Conservation (phyloP, 805 yeast species). For the Nakazawaea laoshanensis region DNA sequence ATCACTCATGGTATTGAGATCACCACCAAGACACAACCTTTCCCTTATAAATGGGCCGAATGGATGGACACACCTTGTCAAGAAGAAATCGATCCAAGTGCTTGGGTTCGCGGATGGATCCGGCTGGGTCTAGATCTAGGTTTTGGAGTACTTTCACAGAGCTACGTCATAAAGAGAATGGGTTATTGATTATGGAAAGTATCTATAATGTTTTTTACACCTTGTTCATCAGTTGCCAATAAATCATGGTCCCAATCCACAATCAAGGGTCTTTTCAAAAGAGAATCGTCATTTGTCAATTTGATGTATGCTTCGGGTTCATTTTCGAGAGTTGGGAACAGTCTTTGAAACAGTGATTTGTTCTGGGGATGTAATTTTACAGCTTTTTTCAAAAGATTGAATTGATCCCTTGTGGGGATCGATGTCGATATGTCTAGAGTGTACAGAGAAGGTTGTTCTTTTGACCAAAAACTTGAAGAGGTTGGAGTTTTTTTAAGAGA, state of each 20-base stretch:
- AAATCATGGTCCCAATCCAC: slow-evolving; percentile 57
- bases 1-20: slow-evolving; percentile 68
- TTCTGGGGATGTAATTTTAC: background rate
- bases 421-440: slow-evolving; percentile 2
- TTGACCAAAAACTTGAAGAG: background rate
- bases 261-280: slow-evolving; percentile 36
- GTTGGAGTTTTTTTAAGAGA: background rate
- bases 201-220: slow-evolving; percentile 34
- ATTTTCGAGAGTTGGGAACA: slow-evolving; percentile 3
- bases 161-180: slow-evolving; percentile 87
- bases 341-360: slow-evolving; percentile 1
- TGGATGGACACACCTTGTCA: slow-evolving; percentile 59
- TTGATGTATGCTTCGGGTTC: background rate
- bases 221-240: slow-evolving; percentile 40
- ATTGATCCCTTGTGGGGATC: slow-evolving; percentile 8
- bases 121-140: slow-evolving; percentile 70
- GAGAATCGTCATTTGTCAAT: slow-evolving; percentile 13
- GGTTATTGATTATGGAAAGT: slow-evolving; percentile 38
- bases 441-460: background rate
- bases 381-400: background rate
- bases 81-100: slow-evolving; percentile 56
- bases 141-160: slow-evolving; percentile 84
- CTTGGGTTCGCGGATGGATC: slow-evolving; percentile 76
- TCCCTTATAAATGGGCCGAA: slow-evolving; percentile 85
- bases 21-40: slow-evolving; percentile 76